Percentiles rank a stretch among this genome's conserved stretches.
Conservation (phyloP, 208 protist genomes). For the Crithidia fasciculata region DNA sequence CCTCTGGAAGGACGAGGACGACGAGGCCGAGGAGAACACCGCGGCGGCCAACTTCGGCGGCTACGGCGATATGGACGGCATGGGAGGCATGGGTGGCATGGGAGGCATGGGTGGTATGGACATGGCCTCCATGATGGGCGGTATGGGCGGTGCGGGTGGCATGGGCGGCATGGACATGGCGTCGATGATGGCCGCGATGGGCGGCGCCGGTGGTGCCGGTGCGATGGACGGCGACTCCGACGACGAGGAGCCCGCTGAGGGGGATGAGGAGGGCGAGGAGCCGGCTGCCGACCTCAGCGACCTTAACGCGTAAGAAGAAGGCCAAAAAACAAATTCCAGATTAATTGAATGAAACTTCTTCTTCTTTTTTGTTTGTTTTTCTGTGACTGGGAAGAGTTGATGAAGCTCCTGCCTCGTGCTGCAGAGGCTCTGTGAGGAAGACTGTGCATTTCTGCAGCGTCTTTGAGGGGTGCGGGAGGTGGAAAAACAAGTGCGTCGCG, state of each 20-base stretch:
- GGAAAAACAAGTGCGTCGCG: no score
- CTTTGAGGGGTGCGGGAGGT: no score
- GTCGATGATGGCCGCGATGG: slow-evolving; percentile 66
- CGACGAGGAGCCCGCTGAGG: slow-evolving; percentile 51
- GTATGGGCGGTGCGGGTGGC: slow-evolving; percentile 36
- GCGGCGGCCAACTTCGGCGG: slow-evolving; percentile 75
- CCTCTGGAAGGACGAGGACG: slow-evolving; percentile 93
- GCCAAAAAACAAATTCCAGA: neutral
- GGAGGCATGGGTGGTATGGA: slow-evolving; percentile 52
- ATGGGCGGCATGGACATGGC: slow-evolving; percentile 46
- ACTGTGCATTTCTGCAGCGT: no score
- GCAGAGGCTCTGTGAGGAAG: no score
- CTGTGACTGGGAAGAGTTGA: neutral
- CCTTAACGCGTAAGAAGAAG: slow-evolving; percentile 44
- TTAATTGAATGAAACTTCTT: neutral
- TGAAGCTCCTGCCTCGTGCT: no score
- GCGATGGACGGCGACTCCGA: slow-evolving; percentile 45
- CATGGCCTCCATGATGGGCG: slow-evolving; percentile 64
- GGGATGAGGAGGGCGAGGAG: slow-evolving; percentile 37
- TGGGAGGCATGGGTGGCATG: slow-evolving; percentile 75
- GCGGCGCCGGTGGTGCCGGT: slow-evolving; percentile 28
- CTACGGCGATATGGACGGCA: slow-evolving; percentile 79
- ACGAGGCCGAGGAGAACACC: slow-evolving; percentile 69
- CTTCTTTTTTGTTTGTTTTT: neutral
- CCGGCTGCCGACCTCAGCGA: slow-evolving; percentile 66